phyloP scores from a whole-genome alignment of 805 yeast species.

The Sungouiozyma intestinalis region DNA sequence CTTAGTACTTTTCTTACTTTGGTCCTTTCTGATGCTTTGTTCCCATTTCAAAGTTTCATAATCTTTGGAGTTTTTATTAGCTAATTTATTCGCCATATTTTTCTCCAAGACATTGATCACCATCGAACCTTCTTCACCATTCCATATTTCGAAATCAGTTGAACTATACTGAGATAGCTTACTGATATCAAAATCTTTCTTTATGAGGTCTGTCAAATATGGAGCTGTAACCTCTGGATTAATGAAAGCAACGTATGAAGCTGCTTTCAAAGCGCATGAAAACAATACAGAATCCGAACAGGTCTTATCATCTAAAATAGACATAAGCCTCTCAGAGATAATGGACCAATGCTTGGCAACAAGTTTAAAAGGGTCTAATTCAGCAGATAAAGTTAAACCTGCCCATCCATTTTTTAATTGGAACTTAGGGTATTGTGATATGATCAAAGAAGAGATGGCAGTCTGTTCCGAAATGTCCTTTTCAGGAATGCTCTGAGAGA shows the following conservation, averaged over 20 bases:
- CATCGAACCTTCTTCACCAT: conserved; percentile 55
- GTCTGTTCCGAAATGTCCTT: conserved; percentile 22
- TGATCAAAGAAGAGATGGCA: conserved; percentile 33
- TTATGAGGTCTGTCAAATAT: conserved; percentile 34
- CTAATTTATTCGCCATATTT: conserved; percentile 34
- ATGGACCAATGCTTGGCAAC: conserved; percentile 28
- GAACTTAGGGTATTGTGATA: conserved; percentile 36
- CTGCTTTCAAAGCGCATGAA: conserved; percentile 41
- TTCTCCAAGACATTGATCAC: conserved; percentile 53
- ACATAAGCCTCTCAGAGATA: conserved; percentile 13
- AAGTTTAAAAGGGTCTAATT: conserved; percentile 54
- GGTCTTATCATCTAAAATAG: conserved; percentile 11
- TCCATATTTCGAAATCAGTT: conserved; percentile 53
- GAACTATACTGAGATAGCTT: conserved; percentile 34
- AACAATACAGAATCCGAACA: conserved; percentile 23
- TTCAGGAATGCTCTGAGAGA: conserved; percentile 27
- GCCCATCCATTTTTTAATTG: conserved; percentile 59
- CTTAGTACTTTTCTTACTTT: conserved; percentile 42
- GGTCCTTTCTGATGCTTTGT: conserved; percentile 63
- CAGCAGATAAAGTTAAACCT: conserved; percentile 50
- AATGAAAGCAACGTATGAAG: conserved; percentile 44
- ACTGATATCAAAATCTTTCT: conserved; percentile 32
- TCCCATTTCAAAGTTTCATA: conserved; percentile 89
- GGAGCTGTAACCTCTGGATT: conserved; percentile 50
- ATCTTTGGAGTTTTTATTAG: conserved; percentile 69